Conservation (phyloP, 345 rosid species). For the Pugionium dolabratum region DNA sequence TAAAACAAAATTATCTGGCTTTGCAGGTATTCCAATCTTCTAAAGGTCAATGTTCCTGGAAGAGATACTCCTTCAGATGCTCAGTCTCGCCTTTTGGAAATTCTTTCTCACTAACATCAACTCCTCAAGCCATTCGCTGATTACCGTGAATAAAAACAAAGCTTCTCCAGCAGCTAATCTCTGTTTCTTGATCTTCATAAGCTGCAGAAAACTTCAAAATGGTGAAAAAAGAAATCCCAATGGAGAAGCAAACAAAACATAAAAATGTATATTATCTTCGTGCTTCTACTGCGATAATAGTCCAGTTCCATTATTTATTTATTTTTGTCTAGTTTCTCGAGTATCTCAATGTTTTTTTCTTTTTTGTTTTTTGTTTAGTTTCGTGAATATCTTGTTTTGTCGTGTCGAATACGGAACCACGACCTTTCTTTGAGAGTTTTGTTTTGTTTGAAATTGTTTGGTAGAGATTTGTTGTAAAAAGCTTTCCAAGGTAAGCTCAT, state of each 20-base stretch:
- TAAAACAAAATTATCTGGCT: neutral
- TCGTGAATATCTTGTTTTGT: neutral
- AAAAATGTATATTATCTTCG: constrained; percentile 35
- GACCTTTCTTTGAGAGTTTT: constrained; percentile 24
- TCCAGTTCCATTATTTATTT: neutral
- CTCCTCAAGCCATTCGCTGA: constrained; percentile 17
- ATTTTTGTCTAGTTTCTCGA: neutral
- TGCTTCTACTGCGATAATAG: constrained; percentile 2
- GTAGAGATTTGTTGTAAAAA: constrained; percentile 29
- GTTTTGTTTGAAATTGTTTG: constrained; percentile 28
- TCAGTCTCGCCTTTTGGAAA: constrained; percentile 59
- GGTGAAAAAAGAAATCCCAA: constrained; percentile 8
- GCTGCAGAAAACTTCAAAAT: constrained; percentile 30
- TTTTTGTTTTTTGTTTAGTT: too few relatives aligned
- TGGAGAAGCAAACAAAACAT: constrained; percentile 28
- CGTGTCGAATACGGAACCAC: constrained; percentile 11
- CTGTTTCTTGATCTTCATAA: constrained; percentile 23
- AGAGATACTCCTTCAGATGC: constrained; percentile 87
- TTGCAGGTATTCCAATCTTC: constrained; percentile 72
- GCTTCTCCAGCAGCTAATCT: constrained; percentile 35
- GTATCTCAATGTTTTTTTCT: too few relatives aligned
- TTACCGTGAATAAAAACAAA: constrained; percentile 24
- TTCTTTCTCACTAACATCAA: constrained; percentile 52
- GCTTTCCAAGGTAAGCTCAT: neutral
- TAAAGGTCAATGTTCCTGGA: constrained; percentile 81